Evolutionary conservation across 2,329 filamentous ascomycete genomes (phyloP).

Genomic region (Orbilia javanica): DNA sequence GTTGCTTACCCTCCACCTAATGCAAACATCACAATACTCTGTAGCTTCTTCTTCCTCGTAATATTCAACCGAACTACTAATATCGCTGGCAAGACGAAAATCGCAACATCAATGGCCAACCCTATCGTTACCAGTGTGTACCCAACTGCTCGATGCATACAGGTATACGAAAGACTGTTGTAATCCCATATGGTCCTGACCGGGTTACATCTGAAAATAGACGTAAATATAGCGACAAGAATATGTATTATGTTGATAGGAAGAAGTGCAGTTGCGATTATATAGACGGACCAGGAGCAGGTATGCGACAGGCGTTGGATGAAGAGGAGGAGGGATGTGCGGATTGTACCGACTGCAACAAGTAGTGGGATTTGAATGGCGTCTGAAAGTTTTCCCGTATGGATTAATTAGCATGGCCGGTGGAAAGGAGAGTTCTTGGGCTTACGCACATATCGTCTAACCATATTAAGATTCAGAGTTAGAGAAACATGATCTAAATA

Average conservation of each 20-base stretch:
- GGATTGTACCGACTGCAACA: slow-evolving; percentile 19
- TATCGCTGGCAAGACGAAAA: slow-evolving; percentile 27
- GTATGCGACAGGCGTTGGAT: slow-evolving; percentile 19
- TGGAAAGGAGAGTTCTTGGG: neutral
- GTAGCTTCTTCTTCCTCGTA: slow-evolving; percentile 24
- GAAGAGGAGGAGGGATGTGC: slow-evolving; percentile 34
- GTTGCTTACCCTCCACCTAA: slow-evolving; percentile 34
- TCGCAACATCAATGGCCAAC: slow-evolving; percentile 30
- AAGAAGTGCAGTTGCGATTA: slow-evolving; percentile 2
- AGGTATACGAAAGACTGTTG: neutral
- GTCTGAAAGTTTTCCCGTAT: slow-evolving; percentile 1
- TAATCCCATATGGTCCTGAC: slow-evolving; percentile 4
- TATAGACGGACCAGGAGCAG: neutral
- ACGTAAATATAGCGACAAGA: slow-evolving; percentile 12
- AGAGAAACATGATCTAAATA: neutral
- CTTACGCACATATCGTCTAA: slow-evolving; percentile 23
- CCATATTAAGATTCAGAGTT: neutral
- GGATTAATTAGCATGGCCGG: neutral
- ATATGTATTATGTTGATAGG: slow-evolving; percentile 29
- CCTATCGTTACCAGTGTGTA: slow-evolving; percentile 18
- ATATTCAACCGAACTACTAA: slow-evolving; percentile 24
- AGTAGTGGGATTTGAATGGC: slow-evolving; percentile 30
- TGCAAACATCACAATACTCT: slow-evolving; percentile 39
- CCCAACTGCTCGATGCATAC: slow-evolving; percentile 6
- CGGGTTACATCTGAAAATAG: slow-evolving; percentile 23